Percentiles rank a stretch among this genome's conserved stretches.
phyloP scores from a whole-genome alignment of 768 basidiomycete genomes.

The Rhizopogon sp. region DNA sequence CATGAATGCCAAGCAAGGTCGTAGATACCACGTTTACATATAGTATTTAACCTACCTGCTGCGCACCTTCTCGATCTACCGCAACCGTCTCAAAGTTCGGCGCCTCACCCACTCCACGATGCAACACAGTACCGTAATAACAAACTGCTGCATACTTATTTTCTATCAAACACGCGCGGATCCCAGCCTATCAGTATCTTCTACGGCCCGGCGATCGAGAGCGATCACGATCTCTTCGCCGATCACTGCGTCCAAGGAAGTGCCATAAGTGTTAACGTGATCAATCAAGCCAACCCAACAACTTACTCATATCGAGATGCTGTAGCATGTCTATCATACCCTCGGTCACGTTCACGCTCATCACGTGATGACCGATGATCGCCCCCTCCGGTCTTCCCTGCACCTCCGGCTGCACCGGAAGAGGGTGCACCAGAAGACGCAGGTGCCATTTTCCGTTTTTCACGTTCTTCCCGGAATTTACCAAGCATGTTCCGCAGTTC shows the following conservation, averaged over 20 bases:
- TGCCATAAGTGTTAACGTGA: constrained; percentile 11
- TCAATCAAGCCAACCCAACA: constrained; percentile 10
- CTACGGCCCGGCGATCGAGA: constrained; percentile 68
- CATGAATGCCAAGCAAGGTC: constrained; percentile 2
- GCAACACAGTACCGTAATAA: constrained; percentile 7
- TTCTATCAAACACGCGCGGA: neutral
- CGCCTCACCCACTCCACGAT: constrained; percentile 24
- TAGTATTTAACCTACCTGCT: constrained; percentile 4
- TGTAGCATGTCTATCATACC: constrained; percentile 55
- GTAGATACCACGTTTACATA: neutral
- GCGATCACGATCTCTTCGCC: constrained; percentile 68
- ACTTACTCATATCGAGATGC: constrained; percentile 71
- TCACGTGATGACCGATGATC: constrained; percentile 60
- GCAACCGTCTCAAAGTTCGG: constrained; percentile 1
- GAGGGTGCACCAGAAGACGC: constrained; percentile 35
- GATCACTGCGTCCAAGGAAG: constrained; percentile 41
- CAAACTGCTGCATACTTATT: neutral
- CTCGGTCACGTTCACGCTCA: constrained; percentile 61
- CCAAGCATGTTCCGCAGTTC: constrained; percentile 91
- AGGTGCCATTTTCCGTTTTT: constrained; percentile 65
- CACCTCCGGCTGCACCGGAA: constrained; percentile 30
- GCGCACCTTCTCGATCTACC: constrained; percentile 3
- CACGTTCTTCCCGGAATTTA: constrained; percentile 88
- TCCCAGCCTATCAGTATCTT: constrained; percentile 39
- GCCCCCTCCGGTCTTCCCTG: constrained; percentile 37